Conservation (phyloP, 306 rosid genomes). For the Sesbania bispinosa region DNA sequence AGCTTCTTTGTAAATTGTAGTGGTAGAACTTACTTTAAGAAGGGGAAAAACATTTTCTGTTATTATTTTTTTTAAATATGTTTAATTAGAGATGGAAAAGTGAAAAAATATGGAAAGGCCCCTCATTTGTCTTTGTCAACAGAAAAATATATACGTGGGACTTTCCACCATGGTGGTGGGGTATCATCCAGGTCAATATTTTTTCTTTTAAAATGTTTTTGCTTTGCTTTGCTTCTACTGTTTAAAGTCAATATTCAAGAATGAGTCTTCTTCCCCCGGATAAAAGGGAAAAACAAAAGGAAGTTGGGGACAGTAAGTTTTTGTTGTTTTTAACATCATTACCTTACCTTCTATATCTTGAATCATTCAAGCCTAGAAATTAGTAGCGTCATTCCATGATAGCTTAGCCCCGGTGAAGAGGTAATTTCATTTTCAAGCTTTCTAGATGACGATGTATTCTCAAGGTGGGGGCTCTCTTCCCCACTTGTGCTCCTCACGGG, state of each 20-base stretch:
- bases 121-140: conserved; percentile 36
- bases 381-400: conserved; percentile 19
- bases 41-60: not conserved
- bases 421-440: conserved; percentile 32
- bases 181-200: conserved; percentile 21
- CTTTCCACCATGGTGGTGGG: conserved; percentile 39
- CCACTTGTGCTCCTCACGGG: conserved; percentile 12
- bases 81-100: conserved; percentile 20
- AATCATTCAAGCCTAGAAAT: conserved; percentile 13
- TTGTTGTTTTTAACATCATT: not conserved
- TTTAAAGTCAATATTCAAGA: conserved; percentile 27
- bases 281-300: conserved; percentile 14
- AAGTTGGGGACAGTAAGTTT: conserved; percentile 13
- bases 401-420: not conserved
- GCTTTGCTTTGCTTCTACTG: not conserved
- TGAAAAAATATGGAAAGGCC: conserved; percentile 30
- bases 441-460: conserved; percentile 12
- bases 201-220: not conserved
- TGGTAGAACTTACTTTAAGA: not conserved
- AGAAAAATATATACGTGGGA: conserved; percentile 29
- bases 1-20: conserved; percentile 6
- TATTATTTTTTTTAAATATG: not conserved
- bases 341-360: not conserved
- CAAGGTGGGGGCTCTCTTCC: conserved; percentile 27
- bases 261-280: not conserved